A percentile compares a stretch with the other conserved stretches of the same genome.
These are phyloP conservation scores for Crithidia expoeki DNA, from an alignment of 208 protist genomes.

Conservation along the genomic window DNA sequence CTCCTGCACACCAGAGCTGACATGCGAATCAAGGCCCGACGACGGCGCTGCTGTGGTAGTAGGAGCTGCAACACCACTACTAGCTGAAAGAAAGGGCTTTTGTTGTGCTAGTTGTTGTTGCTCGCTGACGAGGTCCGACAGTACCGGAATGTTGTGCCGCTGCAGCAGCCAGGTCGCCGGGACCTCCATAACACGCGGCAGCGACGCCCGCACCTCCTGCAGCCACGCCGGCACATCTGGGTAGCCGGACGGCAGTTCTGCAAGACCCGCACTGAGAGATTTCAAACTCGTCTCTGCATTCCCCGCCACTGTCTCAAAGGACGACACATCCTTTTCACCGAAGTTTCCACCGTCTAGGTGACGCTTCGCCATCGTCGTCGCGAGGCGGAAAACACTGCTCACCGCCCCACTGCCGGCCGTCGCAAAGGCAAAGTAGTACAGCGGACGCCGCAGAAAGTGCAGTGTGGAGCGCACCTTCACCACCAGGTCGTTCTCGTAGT, in stretches of 20 bases:
- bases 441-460: conserved; percentile 59
- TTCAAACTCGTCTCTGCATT: not conserved
- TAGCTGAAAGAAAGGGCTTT: not conserved
- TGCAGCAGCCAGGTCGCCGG: conserved; percentile 49
- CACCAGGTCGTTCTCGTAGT: conserved; percentile 65
- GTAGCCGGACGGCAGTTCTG: conserved; percentile 47
- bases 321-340: not conserved
- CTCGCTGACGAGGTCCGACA: conserved; percentile 61
- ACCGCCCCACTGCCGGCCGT: conserved; percentile 50
- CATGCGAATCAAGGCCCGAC: conserved; percentile 11
- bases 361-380: conserved; percentile 12
- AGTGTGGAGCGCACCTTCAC: conserved; percentile 32
- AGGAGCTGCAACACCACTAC: conserved; percentile 8
- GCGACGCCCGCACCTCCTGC: conserved; percentile 53
- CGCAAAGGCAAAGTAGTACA: conserved; percentile 66
- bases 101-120: conserved; percentile 4
- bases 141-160: conserved; percentile 54
- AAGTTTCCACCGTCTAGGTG: conserved; percentile 9
- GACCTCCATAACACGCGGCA: conserved; percentile 68
- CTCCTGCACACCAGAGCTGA: conserved; percentile 30
- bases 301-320: not conserved
- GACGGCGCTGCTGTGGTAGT: conserved; percentile 22
- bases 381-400: conserved; percentile 44
- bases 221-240: conserved; percentile 63
- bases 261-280: not conserved